Conservation (phyloP, 768 basidiomycete genomes). For the Auricularia auricula-judae region DNA sequence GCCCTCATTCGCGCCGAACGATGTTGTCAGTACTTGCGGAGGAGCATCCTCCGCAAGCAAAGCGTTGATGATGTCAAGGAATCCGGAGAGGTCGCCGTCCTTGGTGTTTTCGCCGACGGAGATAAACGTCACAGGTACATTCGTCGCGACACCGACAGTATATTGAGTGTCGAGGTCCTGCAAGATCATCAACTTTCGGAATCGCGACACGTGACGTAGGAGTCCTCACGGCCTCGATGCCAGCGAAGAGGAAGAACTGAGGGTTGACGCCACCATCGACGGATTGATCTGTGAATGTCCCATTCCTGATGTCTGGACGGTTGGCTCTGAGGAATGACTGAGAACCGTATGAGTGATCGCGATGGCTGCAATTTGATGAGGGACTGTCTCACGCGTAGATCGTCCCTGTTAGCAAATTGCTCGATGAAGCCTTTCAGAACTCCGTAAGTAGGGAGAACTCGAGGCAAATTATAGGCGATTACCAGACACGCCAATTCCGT, state of each 20-base stretch:
- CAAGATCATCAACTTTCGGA: background rate
- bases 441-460: background rate
- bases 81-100: slow-evolving; percentile 19
- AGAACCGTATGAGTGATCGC: background rate
- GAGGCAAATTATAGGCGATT: background rate
- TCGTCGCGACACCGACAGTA: slow-evolving; percentile 23
- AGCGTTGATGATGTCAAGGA: slow-evolving; percentile 21
- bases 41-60: slow-evolving; percentile 13
- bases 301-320: slow-evolving; percentile 11
- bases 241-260: slow-evolving; percentile 8
- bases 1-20: slow-evolving; percentile 23
- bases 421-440: slow-evolving; percentile 11
- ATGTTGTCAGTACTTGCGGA: slow-evolving; percentile 23
- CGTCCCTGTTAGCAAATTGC: slow-evolving; percentile 20
- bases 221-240: slow-evolving; percentile 5
- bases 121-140: slow-evolving; percentile 18
- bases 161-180: slow-evolving; percentile 26
- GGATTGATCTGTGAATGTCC: slow-evolving; percentile 11
- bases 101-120: slow-evolving; percentile 16
- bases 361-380: background rate
- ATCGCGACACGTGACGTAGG: background rate
- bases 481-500: slow-evolving; percentile 8
- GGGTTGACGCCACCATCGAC: slow-evolving; percentile 13
- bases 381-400: slow-evolving; percentile 4
- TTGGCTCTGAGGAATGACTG: slow-evolving; percentile 3